phyloP scores from a whole-genome alignment of 768 basidiomycete species.

The Tricholoma saponaceum region DNA sequence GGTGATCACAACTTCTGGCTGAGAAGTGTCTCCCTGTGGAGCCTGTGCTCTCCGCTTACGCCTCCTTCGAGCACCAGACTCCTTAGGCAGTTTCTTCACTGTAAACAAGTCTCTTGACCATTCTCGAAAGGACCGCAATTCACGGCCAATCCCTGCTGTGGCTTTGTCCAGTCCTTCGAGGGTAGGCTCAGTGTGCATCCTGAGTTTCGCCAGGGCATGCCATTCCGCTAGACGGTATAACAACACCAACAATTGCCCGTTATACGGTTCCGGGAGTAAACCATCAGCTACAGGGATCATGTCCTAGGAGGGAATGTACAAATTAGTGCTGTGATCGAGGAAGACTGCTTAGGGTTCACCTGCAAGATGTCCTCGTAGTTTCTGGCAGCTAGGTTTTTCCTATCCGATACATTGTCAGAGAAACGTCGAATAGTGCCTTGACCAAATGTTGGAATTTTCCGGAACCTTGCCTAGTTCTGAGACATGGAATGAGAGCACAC shows the following conservation, averaged over 20 bases:
- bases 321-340: no score
- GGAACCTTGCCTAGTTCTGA: no score
- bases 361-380: no score
- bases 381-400: no score
- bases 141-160: background rate
- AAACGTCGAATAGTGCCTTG: no score
- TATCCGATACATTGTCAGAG: no score
- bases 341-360: no score
- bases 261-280: constrained; percentile 15
- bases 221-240: no score
- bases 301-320: no score
- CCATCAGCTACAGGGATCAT: constrained; percentile 34
- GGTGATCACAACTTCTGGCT: no score
- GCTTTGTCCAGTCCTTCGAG: background rate
- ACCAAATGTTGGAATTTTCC: no score
- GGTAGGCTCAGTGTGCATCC: constrained; percentile 2
- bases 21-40: background rate
- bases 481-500: background rate
- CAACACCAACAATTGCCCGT: background rate
- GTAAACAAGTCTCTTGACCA: background rate
- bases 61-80: background rate
- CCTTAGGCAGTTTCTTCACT: background rate
- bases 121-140: background rate
- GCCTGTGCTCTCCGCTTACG: background rate
- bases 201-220: background rate